phyloP scores from a whole-genome alignment of 176 grass and related monocot species.

The Bromus sterilis region DNA sequence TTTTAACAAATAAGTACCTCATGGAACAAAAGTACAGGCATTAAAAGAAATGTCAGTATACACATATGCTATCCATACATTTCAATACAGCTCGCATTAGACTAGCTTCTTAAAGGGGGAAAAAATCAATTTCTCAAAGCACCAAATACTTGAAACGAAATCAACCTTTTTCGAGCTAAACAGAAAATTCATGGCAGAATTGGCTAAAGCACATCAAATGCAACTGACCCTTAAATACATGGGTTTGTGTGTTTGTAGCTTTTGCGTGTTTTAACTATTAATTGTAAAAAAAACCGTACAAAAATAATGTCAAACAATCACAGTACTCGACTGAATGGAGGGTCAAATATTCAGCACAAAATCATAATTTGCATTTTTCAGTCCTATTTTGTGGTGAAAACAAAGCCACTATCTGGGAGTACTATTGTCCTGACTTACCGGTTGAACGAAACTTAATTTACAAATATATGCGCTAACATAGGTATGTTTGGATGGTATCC shows the following conservation, averaged over 20 bases:
- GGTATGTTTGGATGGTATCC: background rate
- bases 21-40: background rate
- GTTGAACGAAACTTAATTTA: background rate
- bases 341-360: background rate
- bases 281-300: background rate
- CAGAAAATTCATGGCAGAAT: background rate
- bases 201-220: background rate
- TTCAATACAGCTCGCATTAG: background rate
- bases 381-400: background rate
- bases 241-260: background rate
- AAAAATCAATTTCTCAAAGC: background rate
- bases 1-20: background rate
- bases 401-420: background rate
- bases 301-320: background rate
- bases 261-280: background rate
- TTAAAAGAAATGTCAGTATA: background rate
- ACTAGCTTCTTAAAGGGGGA: background rate
- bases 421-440: background rate
- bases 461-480: background rate
- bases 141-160: background rate
- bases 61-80: background rate
- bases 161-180: background rate
- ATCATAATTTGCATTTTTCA: background rate
- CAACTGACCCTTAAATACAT: background rate
- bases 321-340: background rate